Evolutionary conservation across 345 rosid species (phyloP).

Genomic region (Eucalyptus pumila): DNA sequence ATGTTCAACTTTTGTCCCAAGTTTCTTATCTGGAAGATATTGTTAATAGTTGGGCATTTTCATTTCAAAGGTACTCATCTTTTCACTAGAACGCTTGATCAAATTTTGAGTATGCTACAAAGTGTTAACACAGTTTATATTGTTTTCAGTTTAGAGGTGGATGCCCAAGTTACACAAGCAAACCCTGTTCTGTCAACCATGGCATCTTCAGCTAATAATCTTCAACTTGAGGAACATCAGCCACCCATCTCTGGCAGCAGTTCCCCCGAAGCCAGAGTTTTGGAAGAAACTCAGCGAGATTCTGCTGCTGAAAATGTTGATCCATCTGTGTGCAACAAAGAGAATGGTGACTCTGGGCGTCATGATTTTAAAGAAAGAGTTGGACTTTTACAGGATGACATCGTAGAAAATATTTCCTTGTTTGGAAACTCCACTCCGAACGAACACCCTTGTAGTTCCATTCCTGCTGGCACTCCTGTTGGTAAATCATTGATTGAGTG

Average conservation of each 20-base stretch:
- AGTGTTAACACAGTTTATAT: slow-evolving; percentile 8
- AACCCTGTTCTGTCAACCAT: slow-evolving; percentile 14
- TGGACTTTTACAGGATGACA: not conserved
- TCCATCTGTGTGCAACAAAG: slow-evolving; percentile 7
- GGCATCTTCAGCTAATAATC: slow-evolving; percentile 11
- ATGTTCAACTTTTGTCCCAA: slow-evolving; percentile 70
- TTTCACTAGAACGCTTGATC: not conserved
- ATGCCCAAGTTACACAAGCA: slow-evolving; percentile 18
- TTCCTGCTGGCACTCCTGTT: not conserved
- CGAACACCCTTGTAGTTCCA: slow-evolving; percentile 15
- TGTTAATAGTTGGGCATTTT: slow-evolving; percentile 81
- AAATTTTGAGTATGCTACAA: not conserved
- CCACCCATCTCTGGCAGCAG: slow-evolving; percentile 5
- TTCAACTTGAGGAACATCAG: slow-evolving; percentile 13
- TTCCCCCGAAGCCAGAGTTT: slow-evolving; percentile 7
- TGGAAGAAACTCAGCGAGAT: slow-evolving; percentile 7
- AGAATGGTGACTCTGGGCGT: not conserved
- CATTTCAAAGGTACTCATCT: slow-evolving; percentile 58
- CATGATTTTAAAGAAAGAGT: slow-evolving; percentile 1
- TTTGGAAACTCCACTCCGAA: not conserved
- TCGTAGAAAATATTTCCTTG: not conserved
- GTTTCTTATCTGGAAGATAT: slow-evolving; percentile 90
- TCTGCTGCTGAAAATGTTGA: slow-evolving; percentile 9
- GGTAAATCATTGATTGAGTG: slow-evolving; percentile 10
- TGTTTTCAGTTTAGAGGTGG: slow-evolving; percentile 59